phyloP scores from a whole-genome alignment of 306 rosid genomes.

The apple (Malus domestica) region DNA sequence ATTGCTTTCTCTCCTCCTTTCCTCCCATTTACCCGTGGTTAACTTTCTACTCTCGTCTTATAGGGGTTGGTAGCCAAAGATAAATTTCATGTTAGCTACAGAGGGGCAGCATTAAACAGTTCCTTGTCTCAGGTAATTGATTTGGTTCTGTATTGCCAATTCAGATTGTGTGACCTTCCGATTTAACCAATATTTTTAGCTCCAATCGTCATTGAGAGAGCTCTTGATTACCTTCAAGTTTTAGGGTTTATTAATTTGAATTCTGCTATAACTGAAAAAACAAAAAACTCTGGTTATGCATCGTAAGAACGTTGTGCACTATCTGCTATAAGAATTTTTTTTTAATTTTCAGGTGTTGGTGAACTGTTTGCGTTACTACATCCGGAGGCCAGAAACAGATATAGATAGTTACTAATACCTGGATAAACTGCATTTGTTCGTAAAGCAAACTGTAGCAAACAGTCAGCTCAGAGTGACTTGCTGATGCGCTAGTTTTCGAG shows the following conservation, averaged over 20 bases:
- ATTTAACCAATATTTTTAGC: background rate
- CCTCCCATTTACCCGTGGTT: conserved; percentile 6
- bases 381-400: conserved; percentile 88
- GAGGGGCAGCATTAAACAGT: conserved; percentile 73
- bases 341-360: conserved; percentile 60
- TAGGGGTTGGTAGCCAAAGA: conserved; percentile 96
- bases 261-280: background rate
- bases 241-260: background rate
- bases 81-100: conserved; percentile 84
- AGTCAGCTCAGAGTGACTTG: background rate
- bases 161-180: background rate
- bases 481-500: background rate
- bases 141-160: background rate
- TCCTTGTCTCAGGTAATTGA: conserved; percentile 76
- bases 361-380: conserved; percentile 82
- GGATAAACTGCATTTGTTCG: background rate
- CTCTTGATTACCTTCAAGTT: background rate
- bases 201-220: too few species aligned
- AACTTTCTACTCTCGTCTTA: conserved; percentile 18
- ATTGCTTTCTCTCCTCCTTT: background rate
- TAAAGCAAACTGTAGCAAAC: conserved; percentile 9
- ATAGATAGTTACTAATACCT: conserved; percentile 66
- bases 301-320: background rate
- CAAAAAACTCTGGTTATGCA: background rate
- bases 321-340: background rate